A percentile compares a stretch with the other conserved stretches of the same genome.
phyloP scores from a whole-genome alignment of 2,329 filamentous ascomycete genomes.

The Fusarium temperatum region DNA sequence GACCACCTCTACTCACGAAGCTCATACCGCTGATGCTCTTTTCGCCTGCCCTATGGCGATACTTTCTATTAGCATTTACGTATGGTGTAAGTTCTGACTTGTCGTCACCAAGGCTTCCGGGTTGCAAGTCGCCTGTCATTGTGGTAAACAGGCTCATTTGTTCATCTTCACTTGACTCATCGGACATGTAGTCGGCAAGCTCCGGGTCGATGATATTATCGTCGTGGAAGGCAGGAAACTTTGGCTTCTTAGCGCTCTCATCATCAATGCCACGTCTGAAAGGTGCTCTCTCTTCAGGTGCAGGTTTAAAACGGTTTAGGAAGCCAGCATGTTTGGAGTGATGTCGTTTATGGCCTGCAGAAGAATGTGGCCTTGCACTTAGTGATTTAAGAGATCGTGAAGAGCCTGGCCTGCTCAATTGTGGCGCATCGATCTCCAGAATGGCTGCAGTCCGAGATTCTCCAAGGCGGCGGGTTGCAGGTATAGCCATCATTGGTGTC shows the following conservation, averaged over 20 bases:
- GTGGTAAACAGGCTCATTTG: constrained; percentile 86
- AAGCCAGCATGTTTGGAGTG: constrained; percentile 86
- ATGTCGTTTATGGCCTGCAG: constrained; percentile 78
- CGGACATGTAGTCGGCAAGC: constrained; percentile 92
- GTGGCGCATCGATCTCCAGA: constrained; percentile 86
- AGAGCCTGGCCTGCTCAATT: constrained; percentile 89
- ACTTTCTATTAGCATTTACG: constrained; percentile 77
- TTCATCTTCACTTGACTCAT: constrained; percentile 93
- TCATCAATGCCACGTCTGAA: constrained; percentile 80
- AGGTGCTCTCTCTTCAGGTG: constrained; percentile 82
- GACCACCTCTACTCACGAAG: constrained; percentile 70
- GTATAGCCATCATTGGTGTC: constrained; percentile 78
- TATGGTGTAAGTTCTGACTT: constrained; percentile 77
- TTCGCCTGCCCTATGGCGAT: constrained; percentile 77
- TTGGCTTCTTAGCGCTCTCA: constrained; percentile 70
- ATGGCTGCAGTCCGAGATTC: constrained; percentile 87
- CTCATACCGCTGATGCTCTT: constrained; percentile 78
- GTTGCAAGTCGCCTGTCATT: constrained; percentile 71
- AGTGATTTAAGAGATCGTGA: constrained; percentile 87
- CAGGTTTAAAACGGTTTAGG: constrained; percentile 76
- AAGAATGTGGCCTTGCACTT: constrained; percentile 78
- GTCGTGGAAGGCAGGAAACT: constrained; percentile 92
- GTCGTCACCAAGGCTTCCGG: constrained; percentile 77
- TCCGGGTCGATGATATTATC: constrained; percentile 99
- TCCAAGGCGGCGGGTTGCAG: constrained; percentile 70